Base-by-base conservation (phyloP, 164 flowering plant species). In the Vitis riparia region DNA sequence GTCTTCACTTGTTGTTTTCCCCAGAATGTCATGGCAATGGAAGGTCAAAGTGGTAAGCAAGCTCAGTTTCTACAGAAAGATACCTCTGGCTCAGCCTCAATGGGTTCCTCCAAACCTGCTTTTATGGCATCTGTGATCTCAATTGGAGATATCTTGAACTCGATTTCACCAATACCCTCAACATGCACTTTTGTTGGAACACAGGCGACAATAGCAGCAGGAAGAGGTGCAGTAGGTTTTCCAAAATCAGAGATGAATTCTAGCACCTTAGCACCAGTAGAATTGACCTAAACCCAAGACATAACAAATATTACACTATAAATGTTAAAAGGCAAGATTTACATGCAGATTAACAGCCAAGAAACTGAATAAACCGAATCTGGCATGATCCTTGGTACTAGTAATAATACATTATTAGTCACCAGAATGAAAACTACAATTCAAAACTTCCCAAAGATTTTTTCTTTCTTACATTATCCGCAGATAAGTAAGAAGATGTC, bases 151-250 rank as follows among this genome's bases (percentile, higher is more conserved):
- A 96, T 89, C 72, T 73, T 83, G 70, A 96, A 92, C 44, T 88
- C 97, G 16, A 87, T 78, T 81, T 96, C 99, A 74, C 97, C 98
- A 3, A 75, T 37, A 71, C 84, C 98, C 70, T 96, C 98, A 68
- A 84, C 71, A 72, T 96, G 96, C 53, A 89, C 86, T 73, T 86
- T 93, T 71, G 75, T 92, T 4, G 99, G 99, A 70, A 96, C 97
- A 82, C 99, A 96, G 9, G 98, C 99, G 77, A 96, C 97, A 75
- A 96, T 89, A 16, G 99, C 98, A 15, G 99, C 92, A 73, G 99
- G 97, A 76, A 76, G 81, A 8, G 99, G 97, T 72, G 98, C 95
- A 73, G 84, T 81, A 69, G 91, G 87, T 56, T 85, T 87, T 68
- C 97, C 99, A 87, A 83, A 93, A 82, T 93, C 94, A 67, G 98